Evolutionary conservation across 176 grass and related monocot species (phyloP), one percentile per base, ranked within the genome.

Genomic region (Microstegium vimineum): DNA sequence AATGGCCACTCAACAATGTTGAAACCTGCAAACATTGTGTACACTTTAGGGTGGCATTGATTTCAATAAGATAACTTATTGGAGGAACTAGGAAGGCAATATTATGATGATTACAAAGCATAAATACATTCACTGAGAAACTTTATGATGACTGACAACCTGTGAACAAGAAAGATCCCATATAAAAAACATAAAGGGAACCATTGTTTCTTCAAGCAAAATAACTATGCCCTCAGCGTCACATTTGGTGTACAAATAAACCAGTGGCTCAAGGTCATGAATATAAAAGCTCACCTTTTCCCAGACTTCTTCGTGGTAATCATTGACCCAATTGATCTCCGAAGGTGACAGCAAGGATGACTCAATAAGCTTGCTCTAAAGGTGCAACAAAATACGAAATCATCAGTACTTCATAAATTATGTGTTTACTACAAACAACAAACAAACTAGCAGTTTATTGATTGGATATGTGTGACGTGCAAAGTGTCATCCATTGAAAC

Each of bases 291-390:
- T 80, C 60, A 98, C 95, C 92, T 94, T 98, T 82, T 95, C 75
- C 95, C 90, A 93, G 61, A 98, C 92, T 83, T 91, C 43, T 22
- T 71, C 74, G 51, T 98, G 92, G 82, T 98, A 95, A 18, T 90
- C 73, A 59, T 98, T 95, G 16, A 98, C 42, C 92, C 95, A 98
- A 62, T 85, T 90, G 34, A 95, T 91, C 82, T 98, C 92, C 69
- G 16, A 80, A 54, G 62, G 63, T 78, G 95, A 98, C 34, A 98
- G 76, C 62, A 98, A 84, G 74, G 89, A 86, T 5, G 56, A 30
- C 20, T 93, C 86, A 79, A 98, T 78, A 74, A 98, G 87, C 78
- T 95, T 98, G 70, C 66, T 91, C 92, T 95, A 64, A 79, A 86
- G 32, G 66, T 77, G 43, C 11, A 74, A 73, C 74, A 0, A 69